These are phyloP conservation scores for Flaveria floridana DNA, from an alignment of 140 eudicot genomes.

Conservation along the genomic window DNA sequence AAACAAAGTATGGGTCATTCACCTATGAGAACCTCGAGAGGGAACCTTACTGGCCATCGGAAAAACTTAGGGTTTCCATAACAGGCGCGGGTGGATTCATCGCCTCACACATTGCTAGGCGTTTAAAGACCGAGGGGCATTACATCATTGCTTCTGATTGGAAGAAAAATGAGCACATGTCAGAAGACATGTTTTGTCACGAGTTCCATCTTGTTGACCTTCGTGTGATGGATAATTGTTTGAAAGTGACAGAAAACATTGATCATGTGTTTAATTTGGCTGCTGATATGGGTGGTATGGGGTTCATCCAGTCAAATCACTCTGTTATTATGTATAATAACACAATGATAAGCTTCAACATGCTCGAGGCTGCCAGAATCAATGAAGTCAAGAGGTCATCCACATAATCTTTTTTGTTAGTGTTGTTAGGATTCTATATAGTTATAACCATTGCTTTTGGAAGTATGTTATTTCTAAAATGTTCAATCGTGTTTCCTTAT, in stretches of 20 bases:
- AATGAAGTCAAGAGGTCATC: constrained; percentile 77
- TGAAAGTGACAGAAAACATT: constrained; percentile 82
- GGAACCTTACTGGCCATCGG: constrained; percentile 94
- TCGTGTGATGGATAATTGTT: constrained; percentile 95
- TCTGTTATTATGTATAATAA: constrained; percentile 95
- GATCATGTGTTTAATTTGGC: constrained; percentile 97
- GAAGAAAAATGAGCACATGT: constrained; percentile 99
- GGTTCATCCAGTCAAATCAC: constrained; percentile 97
- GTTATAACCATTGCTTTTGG: not conserved
- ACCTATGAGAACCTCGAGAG: constrained; percentile 87
- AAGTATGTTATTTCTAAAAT: not conserved
- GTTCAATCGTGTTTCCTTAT: not conserved
- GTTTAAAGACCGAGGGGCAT: constrained; percentile 94
- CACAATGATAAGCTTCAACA: constrained; percentile 97
- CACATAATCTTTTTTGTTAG: constrained; percentile 3
- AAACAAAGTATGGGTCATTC: constrained; percentile 68
- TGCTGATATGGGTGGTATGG: constrained; percentile 99
- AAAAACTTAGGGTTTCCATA: constrained; percentile 78
- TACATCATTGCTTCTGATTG: constrained; percentile 98
- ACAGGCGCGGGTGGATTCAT: constrained; percentile 99
- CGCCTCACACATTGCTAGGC: constrained; percentile 96
- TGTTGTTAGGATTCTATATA: not conserved
- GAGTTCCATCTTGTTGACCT: constrained; percentile 96
- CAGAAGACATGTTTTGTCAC: constrained; percentile 94
- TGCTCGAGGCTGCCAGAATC: constrained; percentile 93